phyloP scores from a whole-genome alignment of 257 asterid species.

The Petunia axillaris region DNA sequence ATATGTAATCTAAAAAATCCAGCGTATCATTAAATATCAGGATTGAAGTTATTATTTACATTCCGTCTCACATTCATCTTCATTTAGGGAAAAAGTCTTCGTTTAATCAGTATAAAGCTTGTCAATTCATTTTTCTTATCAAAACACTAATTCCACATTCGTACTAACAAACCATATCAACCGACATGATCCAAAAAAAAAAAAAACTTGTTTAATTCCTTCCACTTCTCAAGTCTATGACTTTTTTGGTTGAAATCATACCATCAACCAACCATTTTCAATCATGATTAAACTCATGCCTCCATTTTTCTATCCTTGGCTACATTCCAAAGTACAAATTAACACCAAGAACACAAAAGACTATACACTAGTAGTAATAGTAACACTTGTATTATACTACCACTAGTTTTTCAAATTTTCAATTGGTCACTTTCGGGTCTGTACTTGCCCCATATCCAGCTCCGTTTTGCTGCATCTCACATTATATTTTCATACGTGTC shows the following conservation, averaged over 20 bases:
- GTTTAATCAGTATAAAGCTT: too few species aligned
- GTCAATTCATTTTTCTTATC: too few species aligned
- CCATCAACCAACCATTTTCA: background rate
- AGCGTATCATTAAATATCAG: too few species aligned
- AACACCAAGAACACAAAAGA: background rate
- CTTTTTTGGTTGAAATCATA: background rate
- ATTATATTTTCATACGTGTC: background rate
- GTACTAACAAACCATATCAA: background rate
- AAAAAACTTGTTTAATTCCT: background rate
- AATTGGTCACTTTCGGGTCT: background rate
- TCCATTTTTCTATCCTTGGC: background rate
- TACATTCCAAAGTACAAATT: background rate
- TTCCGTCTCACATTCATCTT: too few species aligned
- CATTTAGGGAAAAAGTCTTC: too few species aligned
- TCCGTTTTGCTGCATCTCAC: slow-evolving; percentile 12
- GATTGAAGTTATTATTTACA: too few species aligned
- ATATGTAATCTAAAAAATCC: too few species aligned
- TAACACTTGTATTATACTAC: too few species aligned
- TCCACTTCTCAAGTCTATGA: background rate
- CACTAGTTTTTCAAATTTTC: background rate
- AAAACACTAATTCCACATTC: too few species aligned
- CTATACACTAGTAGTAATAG: background rate
- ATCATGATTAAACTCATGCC: background rate
- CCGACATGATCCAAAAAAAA: background rate
- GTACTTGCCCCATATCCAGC: background rate